A percentile compares a stretch with the other conserved stretches of the same genome.
Evolutionary conservation across 108 stramenopile species (phyloP).

Genomic region (Pseudonitzschia delicatissima): DNA sequence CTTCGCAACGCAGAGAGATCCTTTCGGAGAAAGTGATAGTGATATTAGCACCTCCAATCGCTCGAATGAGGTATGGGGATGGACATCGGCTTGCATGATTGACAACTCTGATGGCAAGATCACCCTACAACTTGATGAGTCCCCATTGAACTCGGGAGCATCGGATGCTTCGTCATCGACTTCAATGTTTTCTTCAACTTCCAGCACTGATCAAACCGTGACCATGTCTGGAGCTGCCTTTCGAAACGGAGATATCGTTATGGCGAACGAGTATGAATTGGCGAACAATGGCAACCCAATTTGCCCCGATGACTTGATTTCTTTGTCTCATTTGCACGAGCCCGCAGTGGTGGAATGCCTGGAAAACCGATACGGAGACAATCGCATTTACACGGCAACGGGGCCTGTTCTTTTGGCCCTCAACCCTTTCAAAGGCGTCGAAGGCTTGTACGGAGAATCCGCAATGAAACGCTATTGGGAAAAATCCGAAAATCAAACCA

Average conservation of each 20-base stretch:
- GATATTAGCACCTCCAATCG: conserved; percentile 25
- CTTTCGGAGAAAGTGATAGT: conserved; percentile 27
- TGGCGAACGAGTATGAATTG: conserved; percentile 40
- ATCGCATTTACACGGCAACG: conserved; percentile 89
- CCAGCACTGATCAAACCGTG: conserved; percentile 5
- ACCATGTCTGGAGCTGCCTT: conserved; percentile 27
- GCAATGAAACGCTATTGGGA: conserved; percentile 77
- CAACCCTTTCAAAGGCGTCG: conserved; percentile 89
- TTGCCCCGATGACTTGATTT: conserved; percentile 69
- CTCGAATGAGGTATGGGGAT: conserved; percentile 30
- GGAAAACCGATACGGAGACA: conserved; percentile 62
- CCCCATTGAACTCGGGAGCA: neutral
- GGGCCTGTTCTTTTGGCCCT: conserved; percentile 93
- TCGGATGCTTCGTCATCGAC: conserved; percentile 8
- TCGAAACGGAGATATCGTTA: conserved; percentile 37
- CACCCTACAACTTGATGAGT: conserved; percentile 27
- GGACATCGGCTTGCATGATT: conserved; percentile 34
- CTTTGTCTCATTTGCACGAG: conserved; percentile 75
- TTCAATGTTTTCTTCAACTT: neutral
- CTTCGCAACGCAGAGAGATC: conserved; percentile 20
- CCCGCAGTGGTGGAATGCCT: conserved; percentile 88
- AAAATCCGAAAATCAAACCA: conserved; percentile 27
- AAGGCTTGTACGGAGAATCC: conserved; percentile 53
- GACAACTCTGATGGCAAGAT: conserved; percentile 23
- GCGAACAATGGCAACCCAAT: conserved; percentile 19